Conservation (phyloP, 176 grass and related monocot species). For the Calamus simplicifolius region DNA sequence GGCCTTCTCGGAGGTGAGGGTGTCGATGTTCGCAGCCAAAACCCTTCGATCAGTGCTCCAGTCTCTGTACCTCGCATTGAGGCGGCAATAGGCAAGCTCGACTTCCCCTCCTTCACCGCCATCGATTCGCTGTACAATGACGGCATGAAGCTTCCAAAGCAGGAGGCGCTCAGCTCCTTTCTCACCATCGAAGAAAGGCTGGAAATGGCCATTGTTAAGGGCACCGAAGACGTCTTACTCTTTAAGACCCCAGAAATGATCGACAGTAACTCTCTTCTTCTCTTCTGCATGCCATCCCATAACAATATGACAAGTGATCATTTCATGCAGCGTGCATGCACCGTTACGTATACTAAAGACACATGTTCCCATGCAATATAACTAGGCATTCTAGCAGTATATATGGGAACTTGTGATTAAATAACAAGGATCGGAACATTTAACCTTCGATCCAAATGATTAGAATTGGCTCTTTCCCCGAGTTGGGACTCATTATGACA, state of each 20-base stretch:
- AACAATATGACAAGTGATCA: too few species aligned
- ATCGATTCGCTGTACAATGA: conserved; percentile 63
- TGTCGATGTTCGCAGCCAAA: conserved; percentile 39
- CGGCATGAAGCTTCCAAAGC: conserved; percentile 41
- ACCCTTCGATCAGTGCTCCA: conserved; percentile 50
- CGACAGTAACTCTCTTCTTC: conserved; percentile 27
- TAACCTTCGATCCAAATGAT: too few species aligned
- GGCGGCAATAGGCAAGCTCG: conserved; percentile 32
- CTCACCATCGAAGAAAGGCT: conserved; percentile 33
- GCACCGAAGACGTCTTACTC: conserved; percentile 54
- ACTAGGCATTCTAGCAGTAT: too few species aligned
- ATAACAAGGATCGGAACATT: too few species aligned
- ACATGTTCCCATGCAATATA: too few species aligned
- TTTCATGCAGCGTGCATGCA: too few species aligned
- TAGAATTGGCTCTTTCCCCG: too few species aligned
- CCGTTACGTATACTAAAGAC: too few species aligned
- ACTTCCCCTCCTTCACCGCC: conserved; percentile 71
- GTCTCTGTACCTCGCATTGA: conserved; percentile 41
- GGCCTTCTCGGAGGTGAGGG: conserved; percentile 73
- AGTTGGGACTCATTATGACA: too few species aligned
- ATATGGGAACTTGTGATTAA: too few species aligned
- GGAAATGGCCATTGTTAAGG: conserved; percentile 34
- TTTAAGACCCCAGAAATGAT: conserved; percentile 74
- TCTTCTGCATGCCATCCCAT: not conserved
- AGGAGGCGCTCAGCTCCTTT: conserved; percentile 12